Percentiles rank a stretch among this genome's conserved stretches.
Conservation (phyloP, 768 basidiomycete species). For the Russula vinacea region DNA sequence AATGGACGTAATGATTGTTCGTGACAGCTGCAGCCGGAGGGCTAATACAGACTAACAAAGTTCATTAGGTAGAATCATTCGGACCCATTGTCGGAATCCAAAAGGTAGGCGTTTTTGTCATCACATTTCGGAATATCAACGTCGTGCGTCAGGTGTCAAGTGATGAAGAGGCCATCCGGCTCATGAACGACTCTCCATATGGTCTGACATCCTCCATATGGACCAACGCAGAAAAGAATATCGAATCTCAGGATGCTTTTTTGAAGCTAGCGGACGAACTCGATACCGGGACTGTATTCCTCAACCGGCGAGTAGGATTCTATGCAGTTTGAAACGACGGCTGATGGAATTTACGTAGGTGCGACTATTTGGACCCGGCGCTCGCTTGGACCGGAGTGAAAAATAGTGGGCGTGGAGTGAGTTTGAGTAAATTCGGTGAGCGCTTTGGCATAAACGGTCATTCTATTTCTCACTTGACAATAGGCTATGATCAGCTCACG, state of each 20-base stretch:
- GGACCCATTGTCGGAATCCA: slow-evolving; percentile 93
- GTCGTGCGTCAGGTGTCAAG: slow-evolving; percentile 54
- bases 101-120: slow-evolving; percentile 51
- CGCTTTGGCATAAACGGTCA: slow-evolving; percentile 13
- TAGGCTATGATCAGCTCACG: slow-evolving; percentile 87
- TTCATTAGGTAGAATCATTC: slow-evolving; percentile 74
- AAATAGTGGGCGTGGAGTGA: slow-evolving; percentile 87
- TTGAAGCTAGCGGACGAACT: slow-evolving; percentile 63
- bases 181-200: slow-evolving; percentile 97
- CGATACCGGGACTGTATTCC: slow-evolving; percentile 88
- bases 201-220: slow-evolving; percentile 94
- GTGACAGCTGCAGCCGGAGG: slow-evolving; percentile 22
- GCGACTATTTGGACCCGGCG: slow-evolving; percentile 90
- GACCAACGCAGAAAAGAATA: slow-evolving; percentile 67
- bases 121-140: not conserved
- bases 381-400: slow-evolving; percentile 94
- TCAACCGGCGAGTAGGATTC: slow-evolving; percentile 61
- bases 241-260: slow-evolving; percentile 68
- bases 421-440: slow-evolving; percentile 84
- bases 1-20: slow-evolving; percentile 91
- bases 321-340: not conserved
- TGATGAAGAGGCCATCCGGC: slow-evolving; percentile 80
- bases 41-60: not conserved
- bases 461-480: slow-evolving; percentile 11
- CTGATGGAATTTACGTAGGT: slow-evolving; percentile 42